Evolutionary conservation across 257 asterid species (phyloP).

Genomic region (Scutellaria baicalensis): DNA sequence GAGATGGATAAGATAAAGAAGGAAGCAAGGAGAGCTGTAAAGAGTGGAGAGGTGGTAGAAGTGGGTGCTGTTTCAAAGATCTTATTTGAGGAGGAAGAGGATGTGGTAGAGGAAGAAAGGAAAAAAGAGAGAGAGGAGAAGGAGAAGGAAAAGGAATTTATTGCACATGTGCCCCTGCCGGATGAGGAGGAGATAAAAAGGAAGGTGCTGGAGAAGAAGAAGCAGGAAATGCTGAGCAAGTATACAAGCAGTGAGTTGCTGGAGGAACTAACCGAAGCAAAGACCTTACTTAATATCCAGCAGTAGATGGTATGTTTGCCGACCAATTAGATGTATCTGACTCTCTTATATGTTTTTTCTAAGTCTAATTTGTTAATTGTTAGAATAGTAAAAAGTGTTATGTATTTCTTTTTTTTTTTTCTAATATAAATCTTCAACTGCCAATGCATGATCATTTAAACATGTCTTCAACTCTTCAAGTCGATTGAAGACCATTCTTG

Average conservation of each 20-base stretch:
- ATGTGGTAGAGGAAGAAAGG: conserved; percentile 85
- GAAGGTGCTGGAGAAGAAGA: conserved; percentile 86
- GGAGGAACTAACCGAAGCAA: conserved; percentile 70
- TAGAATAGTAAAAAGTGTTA: not conserved
- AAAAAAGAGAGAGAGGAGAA: conserved; percentile 44
- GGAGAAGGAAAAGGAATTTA: conserved; percentile 66
- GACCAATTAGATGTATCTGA: not conserved
- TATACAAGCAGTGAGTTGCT: conserved; percentile 71
- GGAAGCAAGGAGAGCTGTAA: conserved; percentile 85
- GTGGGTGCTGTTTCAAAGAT: conserved; percentile 69
- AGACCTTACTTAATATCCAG: conserved; percentile 76
- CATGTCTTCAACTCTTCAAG: not conserved
- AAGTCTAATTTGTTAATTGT: not conserved
- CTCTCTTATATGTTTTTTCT: not conserved
- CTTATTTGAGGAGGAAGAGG: conserved; percentile 87
- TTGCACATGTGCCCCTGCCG: conserved; percentile 88
- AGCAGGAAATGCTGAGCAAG: conserved; percentile 75
- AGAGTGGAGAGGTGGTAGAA: conserved; percentile 88
- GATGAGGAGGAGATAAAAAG: conserved; percentile 84
- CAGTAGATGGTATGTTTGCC: conserved; percentile 30
- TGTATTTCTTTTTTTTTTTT: not conserved
- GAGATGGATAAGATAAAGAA: conserved; percentile 75
- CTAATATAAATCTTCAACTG: not conserved
- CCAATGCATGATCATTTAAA: not conserved
- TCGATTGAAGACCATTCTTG: not conserved